Percentiles rank a stretch among this genome's conserved stretches.
Evolutionary conservation across 2,329 filamentous ascomycete genomes (phyloP).

Genomic region (Hymenoscyphus repandus): DNA sequence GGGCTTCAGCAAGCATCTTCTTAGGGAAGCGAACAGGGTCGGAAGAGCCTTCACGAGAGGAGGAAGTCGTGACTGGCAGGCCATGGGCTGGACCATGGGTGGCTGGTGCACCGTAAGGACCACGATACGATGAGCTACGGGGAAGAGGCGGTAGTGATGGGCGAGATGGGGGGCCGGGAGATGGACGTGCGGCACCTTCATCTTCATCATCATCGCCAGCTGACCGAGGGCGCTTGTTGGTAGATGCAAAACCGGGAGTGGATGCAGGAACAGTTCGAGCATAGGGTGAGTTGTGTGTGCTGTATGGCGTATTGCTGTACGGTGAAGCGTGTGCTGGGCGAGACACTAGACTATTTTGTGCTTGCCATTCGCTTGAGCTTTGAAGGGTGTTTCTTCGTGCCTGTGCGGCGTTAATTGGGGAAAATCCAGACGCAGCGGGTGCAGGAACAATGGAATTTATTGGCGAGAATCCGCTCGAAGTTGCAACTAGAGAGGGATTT

Average conservation of each 20-base stretch:
- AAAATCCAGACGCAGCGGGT: conserved; percentile 8
- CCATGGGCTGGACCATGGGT: background rate
- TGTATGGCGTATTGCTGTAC: background rate
- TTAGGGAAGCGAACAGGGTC: conserved; percentile 14
- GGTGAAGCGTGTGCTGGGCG: background rate
- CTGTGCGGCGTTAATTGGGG: conserved; percentile 10
- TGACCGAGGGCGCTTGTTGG: conserved; percentile 5
- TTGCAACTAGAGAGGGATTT: background rate
- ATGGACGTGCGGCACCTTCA: conserved; percentile 1
- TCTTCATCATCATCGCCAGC: background rate
- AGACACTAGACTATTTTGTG: background rate
- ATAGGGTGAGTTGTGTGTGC: background rate
- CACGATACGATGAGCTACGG: background rate
- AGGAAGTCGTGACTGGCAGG: background rate
- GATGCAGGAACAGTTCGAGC: background rate
- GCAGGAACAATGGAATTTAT: background rate
- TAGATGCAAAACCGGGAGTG: background rate
- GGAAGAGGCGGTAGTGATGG: background rate
- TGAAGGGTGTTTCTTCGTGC: too few species aligned
- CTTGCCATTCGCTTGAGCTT: background rate
- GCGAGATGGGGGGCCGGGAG: background rate
- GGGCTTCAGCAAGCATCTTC: background rate
- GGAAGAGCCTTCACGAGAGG: conserved; percentile 1
- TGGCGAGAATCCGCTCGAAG: background rate
- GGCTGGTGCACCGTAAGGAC: background rate